Percentiles rank a stretch among this genome's conserved stretches.
Conservation (phyloP, 805 yeast species). For the Suhomyces sp. region DNA sequence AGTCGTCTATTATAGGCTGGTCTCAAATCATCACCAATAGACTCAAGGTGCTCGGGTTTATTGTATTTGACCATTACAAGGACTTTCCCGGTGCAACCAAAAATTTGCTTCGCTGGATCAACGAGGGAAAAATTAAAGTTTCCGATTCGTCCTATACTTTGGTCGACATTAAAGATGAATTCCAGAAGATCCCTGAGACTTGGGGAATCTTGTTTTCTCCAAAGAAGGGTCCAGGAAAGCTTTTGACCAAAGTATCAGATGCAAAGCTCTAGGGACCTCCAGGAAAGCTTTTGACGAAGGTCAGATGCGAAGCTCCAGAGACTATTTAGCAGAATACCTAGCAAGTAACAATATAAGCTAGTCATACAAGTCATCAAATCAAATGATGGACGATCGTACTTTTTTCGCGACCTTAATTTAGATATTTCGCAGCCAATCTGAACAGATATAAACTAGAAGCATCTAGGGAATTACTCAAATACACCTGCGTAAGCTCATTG, state of each 20-base stretch:
- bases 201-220: constrained; percentile 49
- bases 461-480: too few relatives aligned
- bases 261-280: background rate
- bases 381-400: too few relatives aligned
- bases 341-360: too few relatives aligned
- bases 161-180: constrained; percentile 24
- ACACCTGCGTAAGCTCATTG: too few relatives aligned
- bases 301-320: too few relatives aligned
- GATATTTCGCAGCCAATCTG: too few relatives aligned
- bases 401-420: too few relatives aligned
- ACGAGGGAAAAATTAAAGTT: constrained; percentile 40
- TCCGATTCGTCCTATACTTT: constrained; percentile 24
- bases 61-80: constrained; percentile 43
- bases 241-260: constrained; percentile 40
- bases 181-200: constrained; percentile 42
- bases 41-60: constrained; percentile 51
- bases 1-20: constrained; percentile 40
- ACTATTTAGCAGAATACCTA: too few relatives aligned
- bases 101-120: constrained; percentile 34
- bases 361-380: too few relatives aligned
- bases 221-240: constrained; percentile 47
- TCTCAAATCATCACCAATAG: constrained; percentile 47
- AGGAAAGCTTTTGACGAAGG: too few relatives aligned
- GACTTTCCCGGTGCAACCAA: constrained; percentile 37
- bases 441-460: too few relatives aligned